These are phyloP conservation scores for Williopsis jadinii DNA, from an alignment of 1,139 yeast species.

Conservation along the genomic window DNA sequence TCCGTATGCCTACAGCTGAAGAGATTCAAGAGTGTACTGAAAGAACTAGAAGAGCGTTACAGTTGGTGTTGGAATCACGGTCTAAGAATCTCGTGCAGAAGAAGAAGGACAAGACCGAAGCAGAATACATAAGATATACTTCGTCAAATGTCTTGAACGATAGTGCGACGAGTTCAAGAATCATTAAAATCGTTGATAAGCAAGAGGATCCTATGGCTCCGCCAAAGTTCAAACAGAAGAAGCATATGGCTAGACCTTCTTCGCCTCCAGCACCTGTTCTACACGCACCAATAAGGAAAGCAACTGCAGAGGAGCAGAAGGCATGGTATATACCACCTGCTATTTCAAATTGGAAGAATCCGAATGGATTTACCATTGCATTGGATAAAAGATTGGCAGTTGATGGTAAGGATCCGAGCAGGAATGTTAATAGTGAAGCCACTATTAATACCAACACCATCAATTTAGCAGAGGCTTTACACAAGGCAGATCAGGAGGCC, in stretches of 20 bases:
- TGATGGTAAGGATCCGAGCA: conserved; percentile 34
- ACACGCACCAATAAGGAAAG: conserved; percentile 40
- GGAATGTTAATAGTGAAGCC: conserved; percentile 18
- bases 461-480: conserved; percentile 63
- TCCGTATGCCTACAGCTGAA: conserved; percentile 35
- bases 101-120: conserved; percentile 21
- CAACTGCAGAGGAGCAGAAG: conserved; percentile 71
- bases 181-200: conserved; percentile 49
- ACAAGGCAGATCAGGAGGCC: conserved; percentile 67
- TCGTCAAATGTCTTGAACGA: conserved; percentile 35
- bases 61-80: conserved; percentile 36
- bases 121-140: conserved; percentile 42
- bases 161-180: conserved; percentile 25
- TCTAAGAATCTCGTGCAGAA: conserved; percentile 18
- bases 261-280: conserved; percentile 58
- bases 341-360: conserved; percentile 93
- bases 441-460: conserved; percentile 56
- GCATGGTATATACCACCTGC: conserved; percentile 91
- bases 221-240: conserved; percentile 66
- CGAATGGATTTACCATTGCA: conserved; percentile 81
- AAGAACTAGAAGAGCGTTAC: conserved; percentile 43
- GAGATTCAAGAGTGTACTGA: conserved; percentile 33
- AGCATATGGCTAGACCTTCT: conserved; percentile 63
- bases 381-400: conserved; percentile 72
- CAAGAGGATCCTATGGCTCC: conserved; percentile 86